Base-by-base conservation (phyloP, 371 early-diverging fungal genomes). In the Blakeslea trispora region DNA sequence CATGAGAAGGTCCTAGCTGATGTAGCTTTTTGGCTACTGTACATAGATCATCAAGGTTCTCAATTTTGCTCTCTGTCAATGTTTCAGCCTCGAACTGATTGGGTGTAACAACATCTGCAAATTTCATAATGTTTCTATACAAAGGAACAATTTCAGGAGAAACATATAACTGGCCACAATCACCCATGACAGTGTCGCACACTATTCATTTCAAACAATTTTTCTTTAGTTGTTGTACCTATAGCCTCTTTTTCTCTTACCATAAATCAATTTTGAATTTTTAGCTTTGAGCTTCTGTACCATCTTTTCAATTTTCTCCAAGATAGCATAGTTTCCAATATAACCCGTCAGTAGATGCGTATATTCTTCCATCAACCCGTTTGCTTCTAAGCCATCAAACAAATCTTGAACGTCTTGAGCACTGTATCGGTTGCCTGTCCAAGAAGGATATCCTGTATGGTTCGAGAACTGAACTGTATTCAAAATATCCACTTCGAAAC, bases 381-480 rank as follows among this genome's bases (percentile, higher is more conserved):
- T 95, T 6, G 46, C 59, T 53, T 88, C 75, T 24, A 95, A 71
- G 0, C 93, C 94, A 31, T 83, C 83, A 56, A 86, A 82, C 15
- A 93, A 68, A 9, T 82, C 79, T 18, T 79, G 71, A n/a, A 95
- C 68, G 15, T 91, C 85, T 1, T 76, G 64, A 1, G 85, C 85
- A 6, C 73, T 75, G 15, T 87, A 74, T 50, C 84, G 72, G 41
- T 82, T 76, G 4, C 96, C 96, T 2, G 78, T 85, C 68, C 86
- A 86, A 3, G 71, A 77, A 37, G 90, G 89, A 71, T 93, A 95
- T 3, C 91, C 86, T 42, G 93, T 92, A 73, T 96, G 96, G 71
- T 96, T 97, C 41, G 91, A 91, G 59, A 96, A 91, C 60, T 91
- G 93, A 40, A 97, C 96, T 0, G 95, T 91, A 80, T 96, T 94